phyloP scores from a whole-genome alignment of 1,139 yeast species.

The Lodderomyces jiufengensis region DNA sequence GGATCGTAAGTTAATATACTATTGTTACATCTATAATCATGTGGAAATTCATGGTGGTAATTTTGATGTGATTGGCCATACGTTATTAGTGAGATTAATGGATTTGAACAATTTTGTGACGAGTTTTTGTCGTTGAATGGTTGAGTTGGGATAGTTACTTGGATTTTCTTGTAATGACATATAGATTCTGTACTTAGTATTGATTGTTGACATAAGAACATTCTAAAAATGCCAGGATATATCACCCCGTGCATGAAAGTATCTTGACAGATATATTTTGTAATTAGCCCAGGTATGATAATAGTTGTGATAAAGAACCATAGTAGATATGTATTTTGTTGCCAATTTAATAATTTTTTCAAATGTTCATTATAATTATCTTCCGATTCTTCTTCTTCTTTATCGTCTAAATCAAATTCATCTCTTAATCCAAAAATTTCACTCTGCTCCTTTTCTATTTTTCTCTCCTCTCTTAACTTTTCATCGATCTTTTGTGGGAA shows the following conservation, averaged over 20 bases:
- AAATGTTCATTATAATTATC: conserved; percentile 14
- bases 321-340: conserved; percentile 43
- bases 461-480: conserved; percentile 8
- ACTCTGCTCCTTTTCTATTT: conserved; percentile 6
- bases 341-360: conserved; percentile 51
- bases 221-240: conserved; percentile 60
- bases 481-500: conserved; percentile 28
- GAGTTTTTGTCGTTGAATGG: conserved; percentile 65
- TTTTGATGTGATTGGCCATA: conserved; percentile 66
- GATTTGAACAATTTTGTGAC: conserved; percentile 43
- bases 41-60: conserved; percentile 73
- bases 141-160: conserved; percentile 44
- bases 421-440: conserved; percentile 3
- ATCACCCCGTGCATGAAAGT: conserved; percentile 53
- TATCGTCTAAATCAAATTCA: conserved; percentile 13
- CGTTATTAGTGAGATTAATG: conserved; percentile 52
- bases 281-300: conserved; percentile 45
- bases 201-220: conserved; percentile 56
- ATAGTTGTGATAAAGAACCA: conserved; percentile 46
- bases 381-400: conserved; percentile 14
- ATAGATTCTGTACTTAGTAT: conserved; percentile 55
- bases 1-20: conserved; percentile 60
- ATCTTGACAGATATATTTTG: conserved; percentile 37
- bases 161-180: conserved; percentile 50
- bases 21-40: conserved; percentile 54